Base-by-base conservation (phyloP, 345 rosid species). In the Eutrema japonicum region DNA sequence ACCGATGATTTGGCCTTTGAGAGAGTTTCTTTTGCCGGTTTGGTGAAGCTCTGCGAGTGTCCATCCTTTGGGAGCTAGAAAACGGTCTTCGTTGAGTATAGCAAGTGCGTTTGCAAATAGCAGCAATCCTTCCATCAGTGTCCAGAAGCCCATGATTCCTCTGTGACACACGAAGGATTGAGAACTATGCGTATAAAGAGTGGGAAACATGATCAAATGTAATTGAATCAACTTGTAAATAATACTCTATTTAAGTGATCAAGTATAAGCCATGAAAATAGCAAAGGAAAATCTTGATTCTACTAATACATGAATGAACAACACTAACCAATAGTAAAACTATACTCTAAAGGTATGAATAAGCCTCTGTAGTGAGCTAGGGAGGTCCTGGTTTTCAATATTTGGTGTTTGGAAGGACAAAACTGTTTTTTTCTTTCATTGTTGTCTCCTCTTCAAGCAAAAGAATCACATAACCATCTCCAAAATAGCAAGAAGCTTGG, bases 51-150 rank as follows among this genome's bases (percentile, higher is more conserved):
- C 87, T 10, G 82, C 82, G 14, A 85, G 76, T 2, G 83, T 83
- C 89, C 85, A 85, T 51, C 85, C 84, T 55, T 80, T 83, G 5
- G 82, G 89, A 74, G 81, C 85, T 61, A 83, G 83, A 43, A 83
- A 83, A 63, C 89, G 80, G 35, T 85, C 85, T 63, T 85, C 89
- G 47, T 85, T 85, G 64, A 82, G 74, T 33, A 85, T 85, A 30
- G 89, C 89, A 8, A 85, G 29, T 4, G 85, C 85, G 76, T 83
- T 85, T 52, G 84, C 89, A 51, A 85, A 72, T 3, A 85, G 83
- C 22, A 82, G 57, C 42, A 80, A 55, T 1, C 83, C 85, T 77
- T 83, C 87, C 78, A 85, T 60, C 3, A 82, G 22, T 26, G 82
- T 82, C 89, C 89, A 80, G 36, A 85, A 82, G 0, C 89, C 87